These are phyloP conservation scores for Globisporangium iwayamae DNA, from an alignment of 352 stramenopile genomes.

Conservation along the genomic window DNA sequence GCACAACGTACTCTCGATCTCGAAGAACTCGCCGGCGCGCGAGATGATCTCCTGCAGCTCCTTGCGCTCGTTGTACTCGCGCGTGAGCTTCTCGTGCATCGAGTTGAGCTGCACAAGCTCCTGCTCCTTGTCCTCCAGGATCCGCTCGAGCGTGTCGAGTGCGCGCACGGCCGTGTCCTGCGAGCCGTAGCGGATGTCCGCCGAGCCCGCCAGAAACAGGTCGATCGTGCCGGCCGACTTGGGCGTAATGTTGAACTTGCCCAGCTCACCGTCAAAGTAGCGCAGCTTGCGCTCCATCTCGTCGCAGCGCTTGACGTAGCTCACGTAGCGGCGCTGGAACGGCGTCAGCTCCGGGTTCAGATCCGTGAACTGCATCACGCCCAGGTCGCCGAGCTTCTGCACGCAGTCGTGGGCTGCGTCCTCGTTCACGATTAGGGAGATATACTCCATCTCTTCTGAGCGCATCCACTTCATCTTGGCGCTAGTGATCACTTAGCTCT, in stretches of 20 bases:
- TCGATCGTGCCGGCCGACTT: conserved; percentile 72
- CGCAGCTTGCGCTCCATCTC: conserved; percentile 98
- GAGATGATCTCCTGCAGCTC: conserved; percentile 84
- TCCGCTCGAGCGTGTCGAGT: conserved; percentile 93
- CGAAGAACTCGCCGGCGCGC: conserved; percentile 78
- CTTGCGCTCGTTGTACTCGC: conserved; percentile 96
- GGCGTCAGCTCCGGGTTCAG: conserved; percentile 98
- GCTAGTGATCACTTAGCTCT: neutral
- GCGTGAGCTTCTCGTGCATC: conserved; percentile 97
- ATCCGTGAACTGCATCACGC: conserved; percentile 99
- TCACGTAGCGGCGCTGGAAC: conserved; percentile 98
- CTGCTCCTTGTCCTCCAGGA: conserved; percentile 96
- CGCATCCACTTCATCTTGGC: conserved; percentile 93
- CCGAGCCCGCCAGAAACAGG: conserved; percentile 69
- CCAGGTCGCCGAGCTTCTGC: conserved; percentile 94
- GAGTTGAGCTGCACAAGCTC: conserved; percentile 96
- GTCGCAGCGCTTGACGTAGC: conserved; percentile 98
- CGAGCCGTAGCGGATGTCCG: conserved; percentile 73
- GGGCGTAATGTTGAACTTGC: conserved; percentile 91
- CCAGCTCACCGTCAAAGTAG: conserved; percentile 94
- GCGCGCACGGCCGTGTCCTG: conserved; percentile 81
- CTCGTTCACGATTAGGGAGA: conserved; percentile 98
- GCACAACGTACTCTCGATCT: conserved; percentile 62
- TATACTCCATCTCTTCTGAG: conserved; percentile 99
- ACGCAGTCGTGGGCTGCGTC: conserved; percentile 96